Percentiles rank a stretch among this genome's conserved stretches.
phyloP scores from a whole-genome alignment of 805 yeast genomes.

The Komagataella ulmi region DNA sequence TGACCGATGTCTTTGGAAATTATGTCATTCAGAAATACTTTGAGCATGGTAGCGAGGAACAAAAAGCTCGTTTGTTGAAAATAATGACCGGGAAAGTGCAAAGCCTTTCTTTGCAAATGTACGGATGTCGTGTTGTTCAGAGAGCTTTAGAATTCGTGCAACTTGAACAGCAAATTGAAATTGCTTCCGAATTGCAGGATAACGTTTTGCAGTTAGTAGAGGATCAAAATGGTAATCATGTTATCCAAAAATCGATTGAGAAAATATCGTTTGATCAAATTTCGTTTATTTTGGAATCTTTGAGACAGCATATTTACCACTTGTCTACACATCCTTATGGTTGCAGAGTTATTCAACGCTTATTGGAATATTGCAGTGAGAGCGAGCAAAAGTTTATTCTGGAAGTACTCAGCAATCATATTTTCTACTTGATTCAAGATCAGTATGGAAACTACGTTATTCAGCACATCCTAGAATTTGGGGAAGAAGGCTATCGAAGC shows the following conservation, averaged over 20 bases:
- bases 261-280: conserved; percentile 59
- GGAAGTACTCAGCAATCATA: conserved; percentile 56
- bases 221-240: conserved; percentile 98
- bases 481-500: conserved; percentile 44
- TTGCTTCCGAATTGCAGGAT: conserved; percentile 55
- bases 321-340: conserved; percentile 95
- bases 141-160: conserved; percentile 71
- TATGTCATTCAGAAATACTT: conserved; percentile 92
- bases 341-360: conserved; percentile 89
- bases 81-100: conserved; percentile 66
- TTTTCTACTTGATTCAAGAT: conserved; percentile 75
- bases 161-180: conserved; percentile 46
- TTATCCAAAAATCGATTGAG: conserved; percentile 90
- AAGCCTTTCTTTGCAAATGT: conserved; percentile 80
- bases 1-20: conserved; percentile 97
- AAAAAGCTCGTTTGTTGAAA: conserved; percentile 53
- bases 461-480: conserved; percentile 86
- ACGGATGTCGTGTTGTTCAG: conserved; percentile 96
- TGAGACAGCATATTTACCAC: conserved; percentile 63
- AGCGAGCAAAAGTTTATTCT: conserved; percentile 58
- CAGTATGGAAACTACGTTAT: conserved; percentile 97
- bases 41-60: conserved; percentile 66
- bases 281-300: conserved; percentile 59
- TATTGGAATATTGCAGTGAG: conserved; percentile 63
- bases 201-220: conserved; percentile 60